Evolutionary conservation across 148 eudicot genomes (phyloP), one percentile per base, ranked within the genome.

Genomic region (Vaccinium myrtillus): DNA sequence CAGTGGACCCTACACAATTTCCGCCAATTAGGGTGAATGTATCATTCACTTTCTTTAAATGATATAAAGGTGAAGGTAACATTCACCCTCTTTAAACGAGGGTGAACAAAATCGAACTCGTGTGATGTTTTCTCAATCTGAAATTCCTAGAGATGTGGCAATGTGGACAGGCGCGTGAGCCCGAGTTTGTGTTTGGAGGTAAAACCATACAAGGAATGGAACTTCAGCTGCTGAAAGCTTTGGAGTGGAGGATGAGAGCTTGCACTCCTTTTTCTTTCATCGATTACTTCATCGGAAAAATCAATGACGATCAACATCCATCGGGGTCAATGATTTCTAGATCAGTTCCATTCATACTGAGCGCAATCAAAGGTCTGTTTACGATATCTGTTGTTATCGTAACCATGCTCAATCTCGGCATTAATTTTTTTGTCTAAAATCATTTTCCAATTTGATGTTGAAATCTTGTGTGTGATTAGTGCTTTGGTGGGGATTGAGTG

Each of bases 141-240:
- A n/a, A n/a, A n/a, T n/a, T n/a, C n/a, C n/a, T n/a, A n/a, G n/a
- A n/a, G n/a, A n/a, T n/a, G n/a, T n/a, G n/a, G n/a, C n/a, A n/a
- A n/a, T 81, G 61, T 81, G 80, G 85, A 85, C 92, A 96, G 98
- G 95, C 88, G 48, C 93, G 88, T 75, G 94, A 91, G 39, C 91
- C 95, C 12, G 87, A 90, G 81, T 93, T 63, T 87, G 81, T 93
- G 80, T 96, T 95, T 90, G 98, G 93, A 80, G 93, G 89, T 4
- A 93, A 92, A 91, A 92, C 95, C 0, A 90, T 95, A 83, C 91
- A 87, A 82, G 93, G 91, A 87, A 94, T 94, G 99, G 99, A 95
- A 87, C 90, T 97, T 75, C 51, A 94, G 82, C 92, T 97, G 83
- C 85, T 95, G 86, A 89, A 84, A 84, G 89, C 90, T 19, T 91